Evolutionary conservation across 768 basidiomycete genomes (phyloP), one percentile per base, ranked within the genome.

Genomic region (Hygrocybe coccinea): DNA sequence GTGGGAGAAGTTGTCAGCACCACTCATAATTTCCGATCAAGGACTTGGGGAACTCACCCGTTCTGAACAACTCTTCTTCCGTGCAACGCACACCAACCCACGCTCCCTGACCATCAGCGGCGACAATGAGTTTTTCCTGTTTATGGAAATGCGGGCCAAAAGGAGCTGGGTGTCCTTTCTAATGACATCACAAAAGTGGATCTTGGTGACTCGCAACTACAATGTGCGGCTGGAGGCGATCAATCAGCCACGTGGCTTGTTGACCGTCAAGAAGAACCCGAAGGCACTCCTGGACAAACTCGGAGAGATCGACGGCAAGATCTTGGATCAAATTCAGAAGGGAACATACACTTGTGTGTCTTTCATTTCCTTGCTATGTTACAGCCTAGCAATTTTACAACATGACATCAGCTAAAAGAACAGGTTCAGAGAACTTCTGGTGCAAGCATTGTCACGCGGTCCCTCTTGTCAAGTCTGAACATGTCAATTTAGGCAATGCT

Each of bases 121-220:
- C 9, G 50, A 47, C 0, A 37, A n/a, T 0, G 60, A 65, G 24
- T 64, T 62, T 24, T 65, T 54, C 47, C 49, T 60, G 3, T 67
- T 67, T 46, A 64, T 64, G 56, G 52, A 65, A 5, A 43, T 67
- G 52, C 57, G 60, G 1, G 50, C 52, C 3, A 51, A 64, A 17
- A 49, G 57, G 43, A 36, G 55, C 29, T 62, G 64, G 62, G 34
- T 54, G 19, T 59, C 64, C 12, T 60, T 53, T 34, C 46, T 57
- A 22, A 65, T 64, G 61, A 62, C 52, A 1, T 56, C 65, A 5
- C 41, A 29, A 25, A 34, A 51, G 39, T 62, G 62, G 62, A 57
- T 54, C 25, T 21, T 10, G n/a, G 62, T 54, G 4, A 58, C 48
- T 1, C 43, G 53, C 19, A 25, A n/a, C 25, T 61, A 61, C 49